Conservation (phyloP, 2,329 filamentous ascomycete species). For the Penicillium paneum region DNA sequence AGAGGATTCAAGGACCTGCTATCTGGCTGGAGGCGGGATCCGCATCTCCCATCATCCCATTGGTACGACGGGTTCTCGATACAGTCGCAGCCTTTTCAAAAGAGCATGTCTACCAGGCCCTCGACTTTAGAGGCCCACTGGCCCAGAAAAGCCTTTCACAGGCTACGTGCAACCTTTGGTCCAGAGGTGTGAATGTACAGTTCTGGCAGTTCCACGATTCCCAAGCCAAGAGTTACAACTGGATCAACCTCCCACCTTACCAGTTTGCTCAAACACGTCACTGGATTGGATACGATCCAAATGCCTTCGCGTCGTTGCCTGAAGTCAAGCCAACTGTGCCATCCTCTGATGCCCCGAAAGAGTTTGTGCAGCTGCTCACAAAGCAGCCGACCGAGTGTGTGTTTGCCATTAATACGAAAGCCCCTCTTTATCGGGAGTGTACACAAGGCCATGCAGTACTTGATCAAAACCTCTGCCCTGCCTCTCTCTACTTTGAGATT, state of each 20-base stretch:
- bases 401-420: neutral
- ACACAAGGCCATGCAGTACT: neutral
- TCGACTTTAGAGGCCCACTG: neutral
- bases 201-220: neutral
- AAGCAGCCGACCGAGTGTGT: neutral
- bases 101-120: neutral
- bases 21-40: constrained; percentile 3
- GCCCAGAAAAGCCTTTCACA: neutral
- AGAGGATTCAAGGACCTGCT: neutral
- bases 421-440: neutral
- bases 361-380: neutral
- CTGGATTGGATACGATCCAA: neutral
- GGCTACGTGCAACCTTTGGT: constrained; percentile 1
- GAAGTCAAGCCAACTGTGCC: neutral
- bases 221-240: neutral
- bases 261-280: neutral
- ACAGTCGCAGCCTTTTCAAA: neutral
- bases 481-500: neutral
- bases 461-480: neutral
- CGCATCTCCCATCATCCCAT: neutral
- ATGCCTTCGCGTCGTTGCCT: neutral
- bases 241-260: neutral
- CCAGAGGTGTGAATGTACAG: neutral
- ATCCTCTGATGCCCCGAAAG: neutral
- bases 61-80: neutral